Percentiles rank a stretch among this genome's conserved stretches.
These are phyloP conservation scores for Cercospora sp. DNA, from an alignment of 2,329 filamentous ascomycete genomes.

Conservation along the genomic window DNA sequence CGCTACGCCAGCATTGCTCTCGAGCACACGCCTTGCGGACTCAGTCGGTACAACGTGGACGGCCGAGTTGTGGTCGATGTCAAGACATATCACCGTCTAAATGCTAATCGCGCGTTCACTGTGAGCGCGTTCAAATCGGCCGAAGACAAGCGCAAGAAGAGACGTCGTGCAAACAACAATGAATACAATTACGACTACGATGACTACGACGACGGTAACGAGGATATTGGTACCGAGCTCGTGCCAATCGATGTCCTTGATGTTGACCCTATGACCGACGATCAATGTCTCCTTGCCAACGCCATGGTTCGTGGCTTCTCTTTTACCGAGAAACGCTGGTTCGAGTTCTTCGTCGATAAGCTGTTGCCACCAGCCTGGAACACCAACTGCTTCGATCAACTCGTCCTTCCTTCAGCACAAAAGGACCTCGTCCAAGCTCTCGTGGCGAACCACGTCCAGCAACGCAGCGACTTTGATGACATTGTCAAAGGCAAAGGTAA, in stretches of 20 bases:
- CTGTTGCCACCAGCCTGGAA: conserved; percentile 37
- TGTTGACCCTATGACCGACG: conserved; percentile 32
- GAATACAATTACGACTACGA: conserved; percentile 11
- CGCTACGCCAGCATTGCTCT: conserved; percentile 32
- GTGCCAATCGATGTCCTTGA: conserved; percentile 25
- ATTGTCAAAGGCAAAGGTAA: conserved; percentile 43
- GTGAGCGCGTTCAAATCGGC: conserved; percentile 28
- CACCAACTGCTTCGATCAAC: conserved; percentile 35
- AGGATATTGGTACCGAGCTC: conserved; percentile 30
- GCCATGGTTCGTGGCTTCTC: conserved; percentile 40
- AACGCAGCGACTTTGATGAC: conserved; percentile 33
- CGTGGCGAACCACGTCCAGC: conserved; percentile 35
- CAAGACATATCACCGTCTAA: conserved; percentile 34
- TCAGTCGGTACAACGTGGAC: conserved; percentile 32
- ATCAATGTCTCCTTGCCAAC: conserved; percentile 36
- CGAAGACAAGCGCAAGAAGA: conserved; percentile 25
- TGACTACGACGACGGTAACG: conserved; percentile 23
- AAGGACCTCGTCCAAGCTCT: conserved; percentile 39
- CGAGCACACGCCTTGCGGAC: conserved; percentile 23
- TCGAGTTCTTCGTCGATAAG: conserved; percentile 40
- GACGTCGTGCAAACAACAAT: conserved; percentile 26
- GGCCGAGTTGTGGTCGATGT: conserved; percentile 35
- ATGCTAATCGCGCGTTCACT: conserved; percentile 29
- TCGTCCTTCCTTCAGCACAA: conserved; percentile 37
- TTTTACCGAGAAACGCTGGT: conserved; percentile 39